Evolutionary conservation across 2,329 filamentous ascomycete species (phyloP).

Genomic region (Fusarium begoniae): DNA sequence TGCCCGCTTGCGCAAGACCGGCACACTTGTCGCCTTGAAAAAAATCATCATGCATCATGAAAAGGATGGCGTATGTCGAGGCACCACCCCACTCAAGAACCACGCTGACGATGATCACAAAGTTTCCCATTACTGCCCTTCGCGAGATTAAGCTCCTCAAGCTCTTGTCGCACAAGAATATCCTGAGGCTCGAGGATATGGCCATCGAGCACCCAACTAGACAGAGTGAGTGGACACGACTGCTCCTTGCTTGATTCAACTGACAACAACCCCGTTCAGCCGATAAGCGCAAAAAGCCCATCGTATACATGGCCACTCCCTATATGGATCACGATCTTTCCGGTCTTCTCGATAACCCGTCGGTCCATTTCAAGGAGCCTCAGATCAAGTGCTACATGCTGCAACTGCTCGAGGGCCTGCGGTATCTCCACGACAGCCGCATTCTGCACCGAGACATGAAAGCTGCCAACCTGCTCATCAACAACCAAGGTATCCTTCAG

Average conservation of each 20-base stretch:
- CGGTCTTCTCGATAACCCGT: conserved; percentile 92
- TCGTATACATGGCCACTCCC: conserved; percentile 98
- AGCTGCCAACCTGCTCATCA: conserved; percentile 95
- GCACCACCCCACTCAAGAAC: not conserved
- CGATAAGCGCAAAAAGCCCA: conserved; percentile 82
- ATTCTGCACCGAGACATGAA: conserved; percentile 99
- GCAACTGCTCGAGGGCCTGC: conserved; percentile 88
- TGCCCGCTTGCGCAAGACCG: conserved; percentile 78
- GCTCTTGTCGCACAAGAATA: conserved; percentile 89
- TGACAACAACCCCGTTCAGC: conserved; percentile 52
- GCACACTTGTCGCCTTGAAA: conserved; percentile 85
- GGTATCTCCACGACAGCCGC: conserved; percentile 87
- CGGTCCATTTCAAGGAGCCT: conserved; percentile 83
- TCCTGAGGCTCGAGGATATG: conserved; percentile 93
- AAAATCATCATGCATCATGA: conserved; percentile 99
- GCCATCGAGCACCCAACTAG: conserved; percentile 80
- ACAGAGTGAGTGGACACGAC: conserved; percentile 59
- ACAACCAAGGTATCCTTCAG: conserved; percentile 90
- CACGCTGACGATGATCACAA: conserved; percentile 20
- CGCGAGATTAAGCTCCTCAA: conserved; percentile 98
- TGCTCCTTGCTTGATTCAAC: not conserved
- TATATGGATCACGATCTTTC: conserved; percentile 99
- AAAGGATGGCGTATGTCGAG: conserved; percentile 81
- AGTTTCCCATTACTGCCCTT: conserved; percentile 97
- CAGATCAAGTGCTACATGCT: conserved; percentile 99